phyloP scores from a whole-genome alignment of 2,329 filamentous ascomycete species.

The Sordariomycetes sp. region DNA sequence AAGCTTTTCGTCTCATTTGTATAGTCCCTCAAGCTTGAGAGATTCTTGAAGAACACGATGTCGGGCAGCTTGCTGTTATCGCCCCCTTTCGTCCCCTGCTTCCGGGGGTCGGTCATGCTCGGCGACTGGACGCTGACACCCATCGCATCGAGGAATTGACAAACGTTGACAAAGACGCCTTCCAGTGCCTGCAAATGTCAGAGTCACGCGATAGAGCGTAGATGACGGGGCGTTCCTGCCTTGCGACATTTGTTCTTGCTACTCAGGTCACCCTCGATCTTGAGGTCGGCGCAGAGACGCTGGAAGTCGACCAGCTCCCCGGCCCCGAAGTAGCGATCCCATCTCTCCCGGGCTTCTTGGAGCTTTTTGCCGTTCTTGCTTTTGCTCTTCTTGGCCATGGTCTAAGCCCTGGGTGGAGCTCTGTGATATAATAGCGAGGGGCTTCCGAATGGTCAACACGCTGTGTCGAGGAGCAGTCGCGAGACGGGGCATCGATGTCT shows the following conservation, averaged over 20 bases:
- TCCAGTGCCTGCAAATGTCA: too few species aligned
- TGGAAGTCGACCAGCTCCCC: constrained; percentile 31
- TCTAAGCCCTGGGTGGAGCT: neutral
- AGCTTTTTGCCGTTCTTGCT: constrained; percentile 11
- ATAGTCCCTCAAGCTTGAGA: too few species aligned
- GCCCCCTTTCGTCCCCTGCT: too few species aligned
- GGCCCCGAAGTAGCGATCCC: constrained; percentile 18
- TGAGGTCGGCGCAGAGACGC: constrained; percentile 32
- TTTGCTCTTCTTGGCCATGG: constrained; percentile 1
- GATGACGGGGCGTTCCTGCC: constrained; percentile 17
- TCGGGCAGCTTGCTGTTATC: too few species aligned
- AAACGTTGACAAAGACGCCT: too few species aligned
- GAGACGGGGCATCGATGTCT: too few species aligned
- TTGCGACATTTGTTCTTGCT: constrained; percentile 36
- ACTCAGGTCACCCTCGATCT: constrained; percentile 20
- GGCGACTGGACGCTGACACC: too few species aligned
- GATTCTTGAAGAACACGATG: too few species aligned
- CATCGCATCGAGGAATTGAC: too few species aligned
- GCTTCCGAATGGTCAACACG: neutral
- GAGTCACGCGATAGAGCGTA: neutral
- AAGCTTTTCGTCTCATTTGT: too few species aligned
- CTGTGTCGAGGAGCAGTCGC: constrained; percentile 24
- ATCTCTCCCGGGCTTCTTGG: neutral
- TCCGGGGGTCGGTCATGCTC: too few species aligned
- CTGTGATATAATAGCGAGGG: too few species aligned